A percentile compares a stretch with the other conserved stretches of the same genome.
Conservation (phyloP, 140 eudicot species). For the Bidens hawaiensis region DNA sequence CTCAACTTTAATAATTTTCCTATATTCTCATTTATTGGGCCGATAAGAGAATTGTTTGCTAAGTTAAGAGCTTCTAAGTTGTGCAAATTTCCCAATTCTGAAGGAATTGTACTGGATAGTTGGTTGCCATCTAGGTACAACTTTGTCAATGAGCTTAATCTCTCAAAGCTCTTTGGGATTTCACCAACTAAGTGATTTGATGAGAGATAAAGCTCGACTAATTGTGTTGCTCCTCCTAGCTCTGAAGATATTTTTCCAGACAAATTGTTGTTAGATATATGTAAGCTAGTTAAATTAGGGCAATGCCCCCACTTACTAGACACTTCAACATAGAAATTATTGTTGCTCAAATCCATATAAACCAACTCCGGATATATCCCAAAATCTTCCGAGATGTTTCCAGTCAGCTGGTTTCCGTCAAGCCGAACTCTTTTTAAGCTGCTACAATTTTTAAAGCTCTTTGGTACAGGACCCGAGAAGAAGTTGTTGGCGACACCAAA, state of each 20-base stretch:
- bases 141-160: conserved; percentile 13
- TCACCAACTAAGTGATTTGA: no score
- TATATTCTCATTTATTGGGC: conserved; percentile 20
- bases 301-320: conserved; percentile 39
- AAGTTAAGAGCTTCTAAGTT: conserved; percentile 26
- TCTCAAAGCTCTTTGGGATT: no score
- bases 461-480: conserved; percentile 38
- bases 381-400: no score
- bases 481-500: conserved; percentile 13
- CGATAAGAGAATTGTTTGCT: conserved; percentile 31
- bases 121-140: conserved; percentile 26
- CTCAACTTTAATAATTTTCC: conserved; percentile 1
- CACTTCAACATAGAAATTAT: conserved; percentile 34
- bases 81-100: no score
- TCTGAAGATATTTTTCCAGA: conserved; percentile 27
- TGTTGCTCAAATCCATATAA: no score
- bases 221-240: no score
- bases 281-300: no score
- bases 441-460: no score
- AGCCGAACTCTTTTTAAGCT: no score
- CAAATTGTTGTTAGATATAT: conserved; percentile 30
- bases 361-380: no score
- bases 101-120: conserved; percentile 23
- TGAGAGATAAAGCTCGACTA: no score
- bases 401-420: no score